phyloP scores from a whole-genome alignment of 306 rosid species.

The Medicago truncatula region MtrunA17r5.0-ANR NC_053042.1:42896501-42897000 shows the following conservation, averaged over 20 bases:
- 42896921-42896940: too few species aligned
- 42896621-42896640: neutral
- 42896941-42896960: too few species aligned
- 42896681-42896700: neutral
- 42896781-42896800: constrained; percentile 51
- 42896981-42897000: too few species aligned
- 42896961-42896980: too few species aligned
- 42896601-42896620: constrained; percentile 50
- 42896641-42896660: constrained; percentile 10
- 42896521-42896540: constrained; percentile 31
- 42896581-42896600: constrained; percentile 41
- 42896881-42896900: too few species aligned
- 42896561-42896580: constrained; percentile 36
- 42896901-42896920: too few species aligned
- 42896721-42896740: constrained; percentile 61
- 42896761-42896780: constrained; percentile 70
- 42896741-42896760: constrained; percentile 63
- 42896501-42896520: constrained; percentile 28
- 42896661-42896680: neutral
- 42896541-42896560: constrained; percentile 49
- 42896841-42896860: constrained; percentile 34
- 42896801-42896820: constrained; percentile 27
- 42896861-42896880: neutral
- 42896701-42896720: constrained; percentile 32
- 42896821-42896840: constrained; percentile 31